These are phyloP conservation scores for Hyaloscypha hepaticicola DNA, from an alignment of 495 filamentous ascomycete genomes.

Conservation along the genomic window DNA sequence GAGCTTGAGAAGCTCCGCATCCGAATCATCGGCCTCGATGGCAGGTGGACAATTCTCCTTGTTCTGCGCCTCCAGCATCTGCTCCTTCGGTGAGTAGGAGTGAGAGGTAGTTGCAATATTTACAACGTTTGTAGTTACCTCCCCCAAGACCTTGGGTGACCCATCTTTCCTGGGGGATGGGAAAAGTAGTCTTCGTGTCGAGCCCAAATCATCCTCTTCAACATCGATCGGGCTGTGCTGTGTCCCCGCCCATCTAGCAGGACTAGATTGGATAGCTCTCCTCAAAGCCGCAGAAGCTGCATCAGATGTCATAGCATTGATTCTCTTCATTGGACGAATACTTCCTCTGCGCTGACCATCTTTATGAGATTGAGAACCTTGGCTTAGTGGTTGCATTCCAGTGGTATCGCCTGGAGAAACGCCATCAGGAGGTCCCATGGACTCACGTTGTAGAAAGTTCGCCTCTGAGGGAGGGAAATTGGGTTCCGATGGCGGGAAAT, in stretches of 20 bases:
- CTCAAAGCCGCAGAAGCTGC: slow-evolving; percentile 57
- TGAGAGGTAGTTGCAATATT: slow-evolving; percentile 41
- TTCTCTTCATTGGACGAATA: slow-evolving; percentile 33
- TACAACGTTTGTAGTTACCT: slow-evolving; percentile 58
- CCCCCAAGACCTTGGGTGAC: slow-evolving; percentile 55
- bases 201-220: slow-evolving; percentile 55
- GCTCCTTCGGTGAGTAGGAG: slow-evolving; percentile 36
- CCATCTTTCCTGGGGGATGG: slow-evolving; percentile 64
- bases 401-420: slow-evolving; percentile 16
- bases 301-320: slow-evolving; percentile 40
- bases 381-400: slow-evolving; percentile 12
- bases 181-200: slow-evolving; percentile 77
- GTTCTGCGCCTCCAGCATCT: slow-evolving; percentile 28
- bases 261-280: slow-evolving; percentile 70
- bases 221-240: slow-evolving; percentile 66
- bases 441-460: slow-evolving; percentile 34
- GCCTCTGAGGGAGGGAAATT: slow-evolving; percentile 45
- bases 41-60: slow-evolving; percentile 42
- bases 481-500: slow-evolving; percentile 35
- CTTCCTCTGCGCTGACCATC: slow-evolving; percentile 37
- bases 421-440: slow-evolving; percentile 18
- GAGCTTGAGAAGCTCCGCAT: slow-evolving; percentile 56
- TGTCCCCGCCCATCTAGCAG: slow-evolving; percentile 61
- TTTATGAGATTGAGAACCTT: slow-evolving; percentile 29
- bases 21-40: slow-evolving; percentile 22